These are phyloP conservation scores for Cercospora brassicicola DNA, from an alignment of 2,329 filamentous ascomycete genomes.

Conservation along the genomic window DNA sequence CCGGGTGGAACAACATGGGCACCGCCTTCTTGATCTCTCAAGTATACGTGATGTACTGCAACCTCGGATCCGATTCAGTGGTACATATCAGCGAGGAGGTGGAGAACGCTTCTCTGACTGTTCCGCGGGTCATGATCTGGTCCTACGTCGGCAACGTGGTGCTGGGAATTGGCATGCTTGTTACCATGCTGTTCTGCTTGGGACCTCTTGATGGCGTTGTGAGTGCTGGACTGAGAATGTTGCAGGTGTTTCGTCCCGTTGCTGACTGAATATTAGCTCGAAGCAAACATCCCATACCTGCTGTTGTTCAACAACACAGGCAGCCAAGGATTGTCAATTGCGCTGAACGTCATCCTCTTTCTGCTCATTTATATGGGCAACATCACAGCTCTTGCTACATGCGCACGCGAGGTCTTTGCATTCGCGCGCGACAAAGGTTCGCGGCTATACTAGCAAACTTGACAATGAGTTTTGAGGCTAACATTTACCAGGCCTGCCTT, in stretches of 20 bases:
- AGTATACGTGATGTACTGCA: constrained; percentile 16
- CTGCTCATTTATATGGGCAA: constrained; percentile 31
- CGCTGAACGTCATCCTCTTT: constrained; percentile 33
- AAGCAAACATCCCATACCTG: constrained; percentile 28
- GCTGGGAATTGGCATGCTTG: constrained; percentile 29
- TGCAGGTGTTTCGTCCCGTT: neutral
- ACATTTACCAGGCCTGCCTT: constrained; percentile 35
- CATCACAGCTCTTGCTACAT: constrained; percentile 43
- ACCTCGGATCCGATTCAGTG: constrained; percentile 34
- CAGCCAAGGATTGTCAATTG: constrained; percentile 26
- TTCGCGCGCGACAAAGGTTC: constrained; percentile 45
- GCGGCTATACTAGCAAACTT: neutral
- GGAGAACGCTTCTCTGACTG: constrained; percentile 33
- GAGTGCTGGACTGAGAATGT: neutral
- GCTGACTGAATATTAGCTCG: constrained; percentile 16
- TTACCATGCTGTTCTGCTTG: constrained; percentile 37
- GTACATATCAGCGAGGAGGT: constrained; percentile 41
- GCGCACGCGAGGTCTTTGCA: constrained; percentile 46
- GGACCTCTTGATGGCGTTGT: constrained; percentile 33
- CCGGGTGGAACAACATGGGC: constrained; percentile 35
- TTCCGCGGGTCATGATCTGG: constrained; percentile 37
- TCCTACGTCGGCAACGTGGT: constrained; percentile 30
- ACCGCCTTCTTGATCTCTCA: constrained; percentile 36
- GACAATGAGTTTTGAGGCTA: constrained; percentile 10
- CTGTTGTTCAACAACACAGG: constrained; percentile 34